phyloP scores from a whole-genome alignment of 176 grass and related monocot genomes.

The Alopecurus myosuroides region DNA sequence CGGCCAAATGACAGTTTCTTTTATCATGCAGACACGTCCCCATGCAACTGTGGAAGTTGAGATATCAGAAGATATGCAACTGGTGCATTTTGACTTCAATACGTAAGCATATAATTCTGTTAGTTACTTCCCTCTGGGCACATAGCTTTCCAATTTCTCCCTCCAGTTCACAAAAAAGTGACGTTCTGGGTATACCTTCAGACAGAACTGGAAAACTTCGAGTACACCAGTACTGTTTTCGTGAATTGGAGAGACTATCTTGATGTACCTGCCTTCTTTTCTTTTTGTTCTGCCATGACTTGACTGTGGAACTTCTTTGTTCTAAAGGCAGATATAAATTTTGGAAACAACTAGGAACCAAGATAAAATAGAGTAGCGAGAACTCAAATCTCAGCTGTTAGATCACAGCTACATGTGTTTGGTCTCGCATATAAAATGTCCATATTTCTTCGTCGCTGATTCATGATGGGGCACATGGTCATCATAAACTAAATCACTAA shows the following conservation, averaged over 20 bases:
- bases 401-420: background rate
- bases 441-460: background rate
- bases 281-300: background rate
- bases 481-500: constrained; percentile 7
- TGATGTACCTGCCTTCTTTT: background rate
- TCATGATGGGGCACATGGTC: background rate
- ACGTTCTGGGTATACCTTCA: background rate
- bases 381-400: background rate
- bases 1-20: background rate
- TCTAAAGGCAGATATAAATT: background rate
- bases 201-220: background rate
- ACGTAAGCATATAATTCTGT: constrained; percentile 28
- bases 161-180: background rate
- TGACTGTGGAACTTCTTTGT: background rate
- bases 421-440: background rate
- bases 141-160: background rate
- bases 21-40: constrained; percentile 65
- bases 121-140: background rate
- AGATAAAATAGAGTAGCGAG: background rate
- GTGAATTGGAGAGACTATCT: background rate
- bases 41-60: constrained; percentile 99
- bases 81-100: constrained; percentile 94
- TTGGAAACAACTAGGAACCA: background rate
- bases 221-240: background rate
- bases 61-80: constrained; percentile 97